phyloP scores from a whole-genome alignment of 768 basidiomycete species.

The Lactifluus echinatus region DNA sequence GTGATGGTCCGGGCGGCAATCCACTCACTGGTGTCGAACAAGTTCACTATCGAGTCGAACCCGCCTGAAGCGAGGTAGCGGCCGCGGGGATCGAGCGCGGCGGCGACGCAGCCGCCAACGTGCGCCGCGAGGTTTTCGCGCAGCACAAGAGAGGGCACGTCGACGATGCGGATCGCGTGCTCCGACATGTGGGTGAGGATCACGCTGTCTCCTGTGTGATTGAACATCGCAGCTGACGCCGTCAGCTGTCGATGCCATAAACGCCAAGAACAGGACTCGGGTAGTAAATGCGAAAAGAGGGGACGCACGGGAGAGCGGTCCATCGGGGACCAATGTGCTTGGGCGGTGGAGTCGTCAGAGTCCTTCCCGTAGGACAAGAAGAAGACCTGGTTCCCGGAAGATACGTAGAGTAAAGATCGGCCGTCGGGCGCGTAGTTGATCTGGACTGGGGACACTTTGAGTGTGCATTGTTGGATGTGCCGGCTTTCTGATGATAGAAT shows the following conservation, averaged over 20 bases:
- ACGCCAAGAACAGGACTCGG: background rate
- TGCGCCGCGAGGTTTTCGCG: constrained; percentile 64
- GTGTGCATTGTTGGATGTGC: constrained; percentile 46
- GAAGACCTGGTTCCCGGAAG: constrained; percentile 50
- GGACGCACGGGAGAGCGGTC: constrained; percentile 22
- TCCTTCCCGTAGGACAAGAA: constrained; percentile 52
- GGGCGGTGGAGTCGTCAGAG: constrained; percentile 35
- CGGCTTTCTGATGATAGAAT: constrained; percentile 52
- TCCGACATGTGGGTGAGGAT: constrained; percentile 57
- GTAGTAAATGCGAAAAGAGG: background rate
- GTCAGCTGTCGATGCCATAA: constrained; percentile 31
- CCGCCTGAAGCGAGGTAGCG: constrained; percentile 75
- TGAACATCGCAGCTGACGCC: constrained; percentile 65
- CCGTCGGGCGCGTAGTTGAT: constrained; percentile 70
- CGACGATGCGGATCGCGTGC: constrained; percentile 57
- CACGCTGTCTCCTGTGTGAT: constrained; percentile 65
- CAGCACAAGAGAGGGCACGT: constrained; percentile 53
- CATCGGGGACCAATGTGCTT: constrained; percentile 41
- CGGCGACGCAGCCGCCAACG: constrained; percentile 69
- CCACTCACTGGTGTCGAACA: constrained; percentile 76
- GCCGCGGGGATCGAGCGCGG: constrained; percentile 75
- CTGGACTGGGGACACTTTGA: constrained; percentile 55
- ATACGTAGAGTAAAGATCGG: constrained; percentile 52
- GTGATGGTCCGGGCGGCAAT: constrained; percentile 70
- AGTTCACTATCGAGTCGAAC: constrained; percentile 72